A percentile compares a stretch with the other conserved stretches of the same genome.
These are phyloP conservation scores for Cladosporium sp. DNA, from an alignment of 2,329 filamentous ascomycete species.

Conservation along the genomic window DNA sequence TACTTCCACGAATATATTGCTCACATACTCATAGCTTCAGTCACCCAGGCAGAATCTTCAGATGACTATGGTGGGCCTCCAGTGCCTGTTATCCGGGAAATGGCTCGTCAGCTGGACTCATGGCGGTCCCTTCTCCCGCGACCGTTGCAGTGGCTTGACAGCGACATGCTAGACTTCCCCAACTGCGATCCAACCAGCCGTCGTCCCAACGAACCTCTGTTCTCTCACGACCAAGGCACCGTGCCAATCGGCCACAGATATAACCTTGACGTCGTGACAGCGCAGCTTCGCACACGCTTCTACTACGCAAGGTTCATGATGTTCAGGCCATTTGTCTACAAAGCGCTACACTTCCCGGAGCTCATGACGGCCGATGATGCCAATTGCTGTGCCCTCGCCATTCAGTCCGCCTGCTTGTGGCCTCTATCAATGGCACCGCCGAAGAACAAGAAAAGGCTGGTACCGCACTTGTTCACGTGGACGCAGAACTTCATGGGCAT, in stretches of 20 bases:
- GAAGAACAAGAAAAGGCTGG: slow-evolving; percentile 54
- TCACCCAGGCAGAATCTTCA: slow-evolving; percentile 24
- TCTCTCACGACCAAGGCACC: slow-evolving; percentile 44
- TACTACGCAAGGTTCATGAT: slow-evolving; percentile 57
- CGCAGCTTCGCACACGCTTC: slow-evolving; percentile 55
- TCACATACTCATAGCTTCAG: slow-evolving; percentile 17
- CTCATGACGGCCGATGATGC: slow-evolving; percentile 52
- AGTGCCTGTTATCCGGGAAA: slow-evolving; percentile 46
- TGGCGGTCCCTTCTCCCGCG: slow-evolving; percentile 56
- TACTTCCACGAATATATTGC: neutral
- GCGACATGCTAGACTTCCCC: slow-evolving; percentile 43
- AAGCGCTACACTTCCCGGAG: slow-evolving; percentile 56
- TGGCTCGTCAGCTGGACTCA: slow-evolving; percentile 52
- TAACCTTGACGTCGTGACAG: slow-evolving; percentile 54
- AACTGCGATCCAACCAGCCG: slow-evolving; percentile 24
- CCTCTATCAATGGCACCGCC: slow-evolving; percentile 56
- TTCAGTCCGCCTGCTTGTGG: slow-evolving; percentile 57
- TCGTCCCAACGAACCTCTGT: slow-evolving; percentile 36
- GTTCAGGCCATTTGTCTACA: slow-evolving; percentile 57
- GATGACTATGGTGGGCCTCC: slow-evolving; percentile 37
- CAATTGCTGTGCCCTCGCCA: slow-evolving; percentile 53
- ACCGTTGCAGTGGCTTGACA: slow-evolving; percentile 56
- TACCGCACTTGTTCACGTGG: slow-evolving; percentile 59
- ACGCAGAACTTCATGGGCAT: slow-evolving; percentile 59
- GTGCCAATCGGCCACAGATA: slow-evolving; percentile 47